Evolutionary conservation across 2,329 filamentous ascomycete species (phyloP).

Genomic region (Colletotrichum abscissum): DNA sequence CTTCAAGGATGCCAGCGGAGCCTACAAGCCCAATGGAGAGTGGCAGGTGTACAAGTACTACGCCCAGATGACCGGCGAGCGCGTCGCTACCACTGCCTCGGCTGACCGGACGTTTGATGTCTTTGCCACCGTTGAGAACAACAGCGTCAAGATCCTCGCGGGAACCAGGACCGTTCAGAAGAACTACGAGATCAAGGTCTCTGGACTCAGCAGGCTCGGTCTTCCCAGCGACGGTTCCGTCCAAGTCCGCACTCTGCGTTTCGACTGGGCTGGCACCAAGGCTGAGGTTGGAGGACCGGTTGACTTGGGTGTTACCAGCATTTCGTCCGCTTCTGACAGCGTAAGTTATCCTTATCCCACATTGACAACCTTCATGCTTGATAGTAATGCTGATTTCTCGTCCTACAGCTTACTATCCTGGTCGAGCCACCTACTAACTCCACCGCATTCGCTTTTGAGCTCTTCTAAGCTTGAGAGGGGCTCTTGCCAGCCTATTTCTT

Average conservation of each 20-base stretch:
- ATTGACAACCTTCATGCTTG: too few species aligned
- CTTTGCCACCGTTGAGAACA: not conserved
- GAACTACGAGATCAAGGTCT: not conserved
- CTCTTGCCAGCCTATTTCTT: too few species aligned
- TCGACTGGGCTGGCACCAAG: not conserved
- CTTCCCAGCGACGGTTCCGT: not conserved
- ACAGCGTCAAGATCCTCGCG: constrained; percentile 9
- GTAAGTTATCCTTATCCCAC: too few species aligned
- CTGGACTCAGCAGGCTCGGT: not conserved
- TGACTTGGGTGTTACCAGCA: not conserved
- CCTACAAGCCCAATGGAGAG: constrained; percentile 22
- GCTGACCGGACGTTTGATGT: constrained; percentile 16
- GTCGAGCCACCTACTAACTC: not conserved
- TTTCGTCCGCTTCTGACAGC: too few species aligned
- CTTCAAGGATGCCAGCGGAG: not conserved
- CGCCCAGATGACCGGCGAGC: constrained; percentile 19
- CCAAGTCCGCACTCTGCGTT: not conserved
- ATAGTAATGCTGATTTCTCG: not conserved
- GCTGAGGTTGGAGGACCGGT: not conserved
- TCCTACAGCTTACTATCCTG: not conserved
- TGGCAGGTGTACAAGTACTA: constrained; percentile 31
- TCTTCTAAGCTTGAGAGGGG: not conserved
- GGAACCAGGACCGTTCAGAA: not conserved
- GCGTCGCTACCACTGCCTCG: constrained; percentile 9
- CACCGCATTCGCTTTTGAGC: not conserved